phyloP scores from a whole-genome alignment of 306 rosid species.

The Trifolium repens region DNA sequence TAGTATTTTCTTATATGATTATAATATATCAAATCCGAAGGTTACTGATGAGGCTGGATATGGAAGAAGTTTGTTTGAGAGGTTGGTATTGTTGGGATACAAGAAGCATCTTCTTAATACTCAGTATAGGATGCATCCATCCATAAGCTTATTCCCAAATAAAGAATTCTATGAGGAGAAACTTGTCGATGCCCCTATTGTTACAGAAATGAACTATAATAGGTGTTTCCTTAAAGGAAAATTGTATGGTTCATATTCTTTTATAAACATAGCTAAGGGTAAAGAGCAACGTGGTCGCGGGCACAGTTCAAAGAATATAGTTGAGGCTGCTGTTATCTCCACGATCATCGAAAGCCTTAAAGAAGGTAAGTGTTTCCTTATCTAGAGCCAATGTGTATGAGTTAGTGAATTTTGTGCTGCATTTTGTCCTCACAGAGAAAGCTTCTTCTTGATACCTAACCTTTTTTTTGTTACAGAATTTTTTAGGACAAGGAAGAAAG shows the following conservation, averaged over 20 bases:
- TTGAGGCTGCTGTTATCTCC: slow-evolving; percentile 59
- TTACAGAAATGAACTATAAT: slow-evolving; percentile 28
- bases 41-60: slow-evolving; percentile 46
- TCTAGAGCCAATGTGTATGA: background rate
- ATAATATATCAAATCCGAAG: slow-evolving; percentile 20
- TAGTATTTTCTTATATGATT: background rate
- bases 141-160: slow-evolving; percentile 54
- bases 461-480: slow-evolving; percentile 38
- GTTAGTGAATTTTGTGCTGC: background rate
- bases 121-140: slow-evolving; percentile 63
- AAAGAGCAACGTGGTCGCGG: slow-evolving; percentile 45
- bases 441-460: slow-evolving; percentile 1
- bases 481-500: slow-evolving; percentile 43
- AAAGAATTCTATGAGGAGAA: slow-evolving; percentile 46
- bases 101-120: slow-evolving; percentile 47
- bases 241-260: slow-evolving; percentile 47
- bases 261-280: slow-evolving; percentile 50
- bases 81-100: slow-evolving; percentile 47
- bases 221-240: slow-evolving; percentile 44
- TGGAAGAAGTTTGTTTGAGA: slow-evolving; percentile 62
- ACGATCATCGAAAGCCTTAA: slow-evolving; percentile 57
- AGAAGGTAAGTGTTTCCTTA: slow-evolving; percentile 44
- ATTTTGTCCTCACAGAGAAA: slow-evolving; percentile 12
- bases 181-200: slow-evolving; percentile 46
- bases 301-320: slow-evolving; percentile 49